Evolutionary conservation across 371 early-diverging fungal genomes (phyloP).

Genomic region (Gilbertella persicaria): DNA sequence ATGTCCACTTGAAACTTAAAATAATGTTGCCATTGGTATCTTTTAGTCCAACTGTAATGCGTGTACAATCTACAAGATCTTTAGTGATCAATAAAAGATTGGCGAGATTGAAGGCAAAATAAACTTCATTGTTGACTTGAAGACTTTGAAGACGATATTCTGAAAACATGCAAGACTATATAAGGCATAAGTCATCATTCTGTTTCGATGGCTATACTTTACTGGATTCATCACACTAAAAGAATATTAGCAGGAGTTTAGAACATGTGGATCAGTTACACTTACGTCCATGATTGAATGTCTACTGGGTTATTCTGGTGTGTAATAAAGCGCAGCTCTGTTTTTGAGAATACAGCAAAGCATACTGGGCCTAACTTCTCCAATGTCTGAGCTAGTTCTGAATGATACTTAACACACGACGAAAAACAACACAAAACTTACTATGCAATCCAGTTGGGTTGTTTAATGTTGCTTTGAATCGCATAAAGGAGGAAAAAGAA

Average conservation of each 20-base stretch:
- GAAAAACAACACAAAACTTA: slow-evolving; percentile 1
- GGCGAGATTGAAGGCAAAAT: slow-evolving; percentile 46
- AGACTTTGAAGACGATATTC: slow-evolving; percentile 54
- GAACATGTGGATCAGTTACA: slow-evolving; percentile 4
- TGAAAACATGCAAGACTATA: slow-evolving; percentile 56
- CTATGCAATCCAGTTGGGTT: slow-evolving; percentile 36
- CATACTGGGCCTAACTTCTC: slow-evolving; percentile 42
- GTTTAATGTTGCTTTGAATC: slow-evolving; percentile 29
- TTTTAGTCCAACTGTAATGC: slow-evolving; percentile 36
- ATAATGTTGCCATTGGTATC: slow-evolving; percentile 42
- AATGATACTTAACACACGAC: neutral
- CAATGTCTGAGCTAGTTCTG: slow-evolving; percentile 42
- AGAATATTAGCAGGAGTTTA: neutral
- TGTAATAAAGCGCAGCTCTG: slow-evolving; percentile 49
- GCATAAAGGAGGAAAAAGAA: slow-evolving; percentile 29
- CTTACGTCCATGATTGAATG: slow-evolving; percentile 60
- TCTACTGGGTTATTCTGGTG: slow-evolving; percentile 39
- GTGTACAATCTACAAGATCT: slow-evolving; percentile 38
- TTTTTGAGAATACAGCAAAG: slow-evolving; percentile 46
- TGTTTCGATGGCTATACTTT: neutral
- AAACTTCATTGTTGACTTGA: slow-evolving; percentile 46
- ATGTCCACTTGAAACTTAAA: slow-evolving; percentile 34
- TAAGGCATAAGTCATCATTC: neutral
- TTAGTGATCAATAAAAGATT: slow-evolving; percentile 51
- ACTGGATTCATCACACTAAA: neutral